Evolutionary conservation across 768 basidiomycete genomes (phyloP).

Genomic region (Leccinum broughii): DNA sequence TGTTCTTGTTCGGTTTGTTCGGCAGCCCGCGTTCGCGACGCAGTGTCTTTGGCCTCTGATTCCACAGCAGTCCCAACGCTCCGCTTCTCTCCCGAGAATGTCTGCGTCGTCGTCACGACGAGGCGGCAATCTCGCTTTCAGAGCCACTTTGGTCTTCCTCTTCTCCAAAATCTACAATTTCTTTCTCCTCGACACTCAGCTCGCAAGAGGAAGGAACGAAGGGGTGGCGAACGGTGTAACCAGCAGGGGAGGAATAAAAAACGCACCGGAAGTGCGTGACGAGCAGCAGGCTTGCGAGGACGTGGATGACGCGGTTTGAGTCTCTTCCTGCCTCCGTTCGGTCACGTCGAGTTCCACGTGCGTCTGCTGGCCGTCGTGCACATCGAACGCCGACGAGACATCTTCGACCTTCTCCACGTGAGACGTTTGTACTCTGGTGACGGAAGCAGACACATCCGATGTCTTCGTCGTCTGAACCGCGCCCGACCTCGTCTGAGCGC

Average conservation of each 20-base stretch:
- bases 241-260: no score
- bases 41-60: no score
- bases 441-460: neutral
- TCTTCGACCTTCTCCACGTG: neutral
- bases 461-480: neutral
- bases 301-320: neutral
- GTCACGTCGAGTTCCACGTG: neutral
- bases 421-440: neutral
- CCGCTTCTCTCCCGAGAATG: no score
- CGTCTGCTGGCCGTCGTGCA: neutral
- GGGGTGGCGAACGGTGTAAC: no score
- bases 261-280: no score
- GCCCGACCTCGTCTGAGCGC: neutral
- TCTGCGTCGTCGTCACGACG: no score
- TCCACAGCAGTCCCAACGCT: no score
- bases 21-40: no score
- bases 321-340: neutral
- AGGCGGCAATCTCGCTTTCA: no score
- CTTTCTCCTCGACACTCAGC: neutral
- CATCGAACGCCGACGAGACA: neutral
- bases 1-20: no score
- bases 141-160: no score
- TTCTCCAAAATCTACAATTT: neutral
- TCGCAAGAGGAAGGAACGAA: neutral
- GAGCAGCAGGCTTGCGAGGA: neutral